Evolutionary conservation across 495 filamentous ascomycete genomes (phyloP), one percentile per base, ranked within the genome.

Genomic region (Cryomyces minteri): DNA sequence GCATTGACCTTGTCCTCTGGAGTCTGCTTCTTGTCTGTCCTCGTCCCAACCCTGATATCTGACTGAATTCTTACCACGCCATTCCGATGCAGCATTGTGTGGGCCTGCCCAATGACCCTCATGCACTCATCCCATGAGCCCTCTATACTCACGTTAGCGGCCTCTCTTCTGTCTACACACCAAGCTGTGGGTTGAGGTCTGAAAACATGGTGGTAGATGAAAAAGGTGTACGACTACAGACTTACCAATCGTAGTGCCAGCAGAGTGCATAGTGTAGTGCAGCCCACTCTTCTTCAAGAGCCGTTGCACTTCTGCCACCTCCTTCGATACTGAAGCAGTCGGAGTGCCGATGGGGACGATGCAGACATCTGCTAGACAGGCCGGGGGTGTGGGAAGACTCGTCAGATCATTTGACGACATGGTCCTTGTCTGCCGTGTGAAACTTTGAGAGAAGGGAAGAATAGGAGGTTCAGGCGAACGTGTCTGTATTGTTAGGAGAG

Each of bases 111-210:
- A 59, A 98, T 87, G 11, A 92, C 71, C 45, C 64, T 70, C 72
- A 90, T 86, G 32, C 94, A 87, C 38, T 80, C 72, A 50, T 92
- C 84, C 88, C 88, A 96, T 29, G 79, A 70, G 11, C 90, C 88
- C 62, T 96, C 88, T 90, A 53, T 54, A 25, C 18, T 25, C 18
- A 25, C 18, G 18, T 25, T 25, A 25, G 18, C 18, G 18, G 18
- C 18, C 18, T 25, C 18, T 25, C 18, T 25, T 2, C 18, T 25
- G 18, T 25, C 18, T 25, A 2, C 18, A 25, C 2, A 25, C 2
- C 18, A 25, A 25, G 18, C 18, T 25, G 18, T 25, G 18, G 18
- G 18, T 25, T 25, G 18, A 25, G 18, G 2, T 25, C 18, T 25
- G 18, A 25, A 2, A 25, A 25, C 18, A 25, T 25, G 18, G 18